Evolutionary conservation across 805 yeast species (phyloP).

Genomic region (Sugiyamaella boreocaroliniensis): DNA sequence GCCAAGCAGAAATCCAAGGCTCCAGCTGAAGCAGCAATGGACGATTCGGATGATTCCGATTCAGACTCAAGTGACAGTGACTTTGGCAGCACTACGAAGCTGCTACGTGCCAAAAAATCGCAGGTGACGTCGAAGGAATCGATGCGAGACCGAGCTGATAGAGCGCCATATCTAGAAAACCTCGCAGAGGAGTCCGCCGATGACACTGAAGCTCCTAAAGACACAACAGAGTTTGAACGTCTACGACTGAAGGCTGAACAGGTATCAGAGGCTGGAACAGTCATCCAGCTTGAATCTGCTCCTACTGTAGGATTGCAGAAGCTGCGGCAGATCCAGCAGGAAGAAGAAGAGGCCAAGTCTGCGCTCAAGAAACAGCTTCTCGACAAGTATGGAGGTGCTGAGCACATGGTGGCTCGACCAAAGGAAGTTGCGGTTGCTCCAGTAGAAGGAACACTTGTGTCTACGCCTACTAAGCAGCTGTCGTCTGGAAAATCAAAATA

Average conservation of each 20-base stretch:
- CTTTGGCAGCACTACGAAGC: constrained; percentile 22
- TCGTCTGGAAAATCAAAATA: background rate
- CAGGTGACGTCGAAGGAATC: constrained; percentile 32
- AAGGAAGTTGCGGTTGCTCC: constrained; percentile 11
- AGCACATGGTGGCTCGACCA: constrained; percentile 16
- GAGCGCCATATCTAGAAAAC: constrained; percentile 60
- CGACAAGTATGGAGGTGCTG: constrained; percentile 35
- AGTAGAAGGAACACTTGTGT: background rate
- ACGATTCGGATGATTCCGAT: background rate
- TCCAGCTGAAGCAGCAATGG: constrained; percentile 10
- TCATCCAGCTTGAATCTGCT: constrained; percentile 34
- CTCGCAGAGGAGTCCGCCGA: constrained; percentile 34
- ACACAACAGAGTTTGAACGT: constrained; percentile 40
- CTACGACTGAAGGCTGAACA: constrained; percentile 48
- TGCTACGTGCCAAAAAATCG: background rate
- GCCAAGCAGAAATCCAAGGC: background rate
- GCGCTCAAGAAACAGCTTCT: constrained; percentile 31
- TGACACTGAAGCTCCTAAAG: background rate
- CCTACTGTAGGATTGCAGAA: constrained; percentile 42
- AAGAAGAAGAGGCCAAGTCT: constrained; percentile 26
- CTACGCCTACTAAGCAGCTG: background rate
- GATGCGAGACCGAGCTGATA: constrained; percentile 65
- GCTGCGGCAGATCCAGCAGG: constrained; percentile 32
- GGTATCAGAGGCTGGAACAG: constrained; percentile 29
- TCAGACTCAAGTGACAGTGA: background rate